Percentiles rank a stretch among this genome's conserved stretches.
phyloP scores from a whole-genome alignment of 2,329 filamentous ascomycete species.

The Aureobasidium sp. region DNA sequence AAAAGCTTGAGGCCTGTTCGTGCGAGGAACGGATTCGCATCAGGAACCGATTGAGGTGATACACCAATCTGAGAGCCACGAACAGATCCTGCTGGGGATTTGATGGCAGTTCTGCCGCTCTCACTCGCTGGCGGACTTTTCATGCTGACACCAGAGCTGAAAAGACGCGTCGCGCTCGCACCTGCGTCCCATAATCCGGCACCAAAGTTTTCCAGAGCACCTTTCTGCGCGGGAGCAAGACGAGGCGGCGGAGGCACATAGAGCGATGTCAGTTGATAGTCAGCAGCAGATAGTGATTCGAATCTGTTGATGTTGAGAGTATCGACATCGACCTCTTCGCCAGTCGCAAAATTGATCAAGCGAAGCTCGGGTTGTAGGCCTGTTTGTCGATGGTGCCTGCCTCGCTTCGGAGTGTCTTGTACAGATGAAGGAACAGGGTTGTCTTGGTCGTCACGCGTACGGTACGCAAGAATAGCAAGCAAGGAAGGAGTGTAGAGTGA shows the following conservation, averaged over 20 bases:
- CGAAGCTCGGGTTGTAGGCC: conserved; percentile 82
- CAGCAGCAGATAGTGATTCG: conserved; percentile 75
- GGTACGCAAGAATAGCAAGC: conserved; percentile 85
- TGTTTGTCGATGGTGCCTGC: conserved; percentile 64
- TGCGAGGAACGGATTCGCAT: conserved; percentile 42
- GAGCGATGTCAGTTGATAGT: conserved; percentile 84
- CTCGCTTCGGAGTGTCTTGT: conserved; percentile 54
- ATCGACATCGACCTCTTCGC: conserved; percentile 78
- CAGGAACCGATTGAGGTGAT: conserved; percentile 16
- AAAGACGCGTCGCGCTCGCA: conserved; percentile 75
- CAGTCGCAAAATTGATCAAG: conserved; percentile 79
- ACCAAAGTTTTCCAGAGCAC: conserved; percentile 70
- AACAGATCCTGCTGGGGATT: conserved; percentile 31
- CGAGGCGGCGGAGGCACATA: conserved; percentile 64
- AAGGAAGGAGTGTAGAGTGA: conserved; percentile 91
- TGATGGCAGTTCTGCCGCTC: conserved; percentile 27
- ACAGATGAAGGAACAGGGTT: conserved; percentile 47
- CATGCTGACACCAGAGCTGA: conserved; percentile 79
- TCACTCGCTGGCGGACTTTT: conserved; percentile 38
- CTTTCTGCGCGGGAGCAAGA: conserved; percentile 57
- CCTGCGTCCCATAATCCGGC: conserved; percentile 75
- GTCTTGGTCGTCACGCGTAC: conserved; percentile 65
- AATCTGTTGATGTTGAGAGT: conserved; percentile 79
- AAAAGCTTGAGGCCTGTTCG: conserved; percentile 71
- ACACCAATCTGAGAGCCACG: neutral